Evolutionary conservation across 306 rosid species (phyloP).

Genomic region (Prunus kanzakura): DNA sequence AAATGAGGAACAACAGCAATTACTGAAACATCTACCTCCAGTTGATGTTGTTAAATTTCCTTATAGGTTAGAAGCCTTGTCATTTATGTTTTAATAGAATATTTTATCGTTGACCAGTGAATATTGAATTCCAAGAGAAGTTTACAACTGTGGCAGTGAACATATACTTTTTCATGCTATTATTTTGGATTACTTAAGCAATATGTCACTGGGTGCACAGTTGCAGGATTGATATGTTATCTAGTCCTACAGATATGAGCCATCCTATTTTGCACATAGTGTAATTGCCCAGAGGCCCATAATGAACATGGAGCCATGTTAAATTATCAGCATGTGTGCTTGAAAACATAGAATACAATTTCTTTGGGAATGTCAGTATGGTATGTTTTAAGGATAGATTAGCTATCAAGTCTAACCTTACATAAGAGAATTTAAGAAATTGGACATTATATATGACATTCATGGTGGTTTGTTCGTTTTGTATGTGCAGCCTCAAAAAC

Average conservation of each 20-base stretch:
- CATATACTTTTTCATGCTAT: slow-evolving; percentile 7
- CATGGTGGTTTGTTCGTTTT: slow-evolving; percentile 29
- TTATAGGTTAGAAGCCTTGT: slow-evolving; percentile 58
- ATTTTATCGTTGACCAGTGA: slow-evolving; percentile 8
- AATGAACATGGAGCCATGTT: not conserved
- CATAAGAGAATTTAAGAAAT: slow-evolving; percentile 4
- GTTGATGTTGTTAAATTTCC: slow-evolving; percentile 72
- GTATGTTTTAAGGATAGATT: not conserved
- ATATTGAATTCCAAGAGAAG: not conserved
- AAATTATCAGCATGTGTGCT: slow-evolving; percentile 5
- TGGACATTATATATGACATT: slow-evolving; percentile 14
- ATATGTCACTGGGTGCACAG: not conserved
- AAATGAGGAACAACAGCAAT: slow-evolving; percentile 80
- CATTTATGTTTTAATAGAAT: slow-evolving; percentile 7
- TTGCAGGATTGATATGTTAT: slow-evolving; percentile 14
- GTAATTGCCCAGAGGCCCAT: not conserved
- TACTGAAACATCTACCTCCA: slow-evolving; percentile 71
- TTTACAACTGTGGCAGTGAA: slow-evolving; percentile 5
- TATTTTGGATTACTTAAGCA: not conserved
- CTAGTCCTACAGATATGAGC: slow-evolving; percentile 1
- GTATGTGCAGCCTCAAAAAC: slow-evolving; percentile 67
- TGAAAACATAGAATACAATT: not conserved
- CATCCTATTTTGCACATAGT: slow-evolving; percentile 7
- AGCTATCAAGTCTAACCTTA: not conserved
- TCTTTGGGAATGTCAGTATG: not conserved